These are phyloP conservation scores for Fusarium chlamydosporum DNA, from an alignment of 2,329 filamentous ascomycete species.

Conservation along the genomic window DNA sequence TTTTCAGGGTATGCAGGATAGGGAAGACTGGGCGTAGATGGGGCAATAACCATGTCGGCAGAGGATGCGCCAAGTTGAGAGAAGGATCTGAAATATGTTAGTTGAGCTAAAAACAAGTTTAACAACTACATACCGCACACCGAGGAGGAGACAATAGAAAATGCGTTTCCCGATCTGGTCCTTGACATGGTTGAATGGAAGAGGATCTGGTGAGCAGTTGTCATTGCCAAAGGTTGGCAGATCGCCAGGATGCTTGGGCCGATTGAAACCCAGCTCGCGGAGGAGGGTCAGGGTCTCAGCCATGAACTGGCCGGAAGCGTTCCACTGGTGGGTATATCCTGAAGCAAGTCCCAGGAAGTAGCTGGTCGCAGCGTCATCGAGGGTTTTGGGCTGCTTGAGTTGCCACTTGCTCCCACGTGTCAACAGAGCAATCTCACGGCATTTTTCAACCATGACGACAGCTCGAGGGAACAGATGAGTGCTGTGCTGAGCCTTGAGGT, in stretches of 20 bases:
- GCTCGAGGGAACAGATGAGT: conserved; percentile 77
- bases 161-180: conserved; percentile 82
- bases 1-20: conserved; percentile 86
- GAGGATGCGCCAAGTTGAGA: conserved; percentile 81
- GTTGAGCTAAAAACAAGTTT: conserved; percentile 17
- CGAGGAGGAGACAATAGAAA: conserved; percentile 87
- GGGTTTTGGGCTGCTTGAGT: conserved; percentile 62
- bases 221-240: conserved; percentile 59
- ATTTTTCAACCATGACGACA: conserved; percentile 77
- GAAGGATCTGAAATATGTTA: conserved; percentile 70
- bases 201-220: conserved; percentile 56
- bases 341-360: conserved; percentile 79
- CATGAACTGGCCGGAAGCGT: conserved; percentile 77
- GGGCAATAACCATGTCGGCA: conserved; percentile 80
- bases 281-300: conserved; percentile 79
- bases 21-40: conserved; percentile 79
- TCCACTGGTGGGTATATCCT: conserved; percentile 77
- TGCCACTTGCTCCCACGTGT: conserved; percentile 72
- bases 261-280: conserved; percentile 75
- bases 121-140: conserved; percentile 68
- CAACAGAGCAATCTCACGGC: conserved; percentile 76
- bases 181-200: conserved; percentile 76
- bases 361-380: conserved; percentile 76
- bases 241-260: conserved; percentile 62
- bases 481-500: conserved; percentile 75